A percentile compares a stretch with the other conserved stretches of the same genome.
Evolutionary conservation across 257 asterid genomes (phyloP).

Genomic region (Solanum virginianum): DNA sequence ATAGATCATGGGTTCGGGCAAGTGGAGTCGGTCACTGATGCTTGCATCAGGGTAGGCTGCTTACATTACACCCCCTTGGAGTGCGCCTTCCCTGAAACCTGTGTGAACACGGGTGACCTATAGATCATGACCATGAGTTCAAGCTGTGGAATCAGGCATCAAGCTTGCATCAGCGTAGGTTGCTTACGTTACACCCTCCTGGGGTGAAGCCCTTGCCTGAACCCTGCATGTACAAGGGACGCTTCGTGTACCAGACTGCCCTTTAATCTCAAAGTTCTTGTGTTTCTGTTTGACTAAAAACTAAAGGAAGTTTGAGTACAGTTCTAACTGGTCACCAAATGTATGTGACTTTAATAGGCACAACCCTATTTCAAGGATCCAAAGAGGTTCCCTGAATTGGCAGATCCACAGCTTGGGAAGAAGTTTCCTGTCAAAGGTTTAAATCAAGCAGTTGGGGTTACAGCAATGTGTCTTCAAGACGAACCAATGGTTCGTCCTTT

Average conservation of each 20-base stretch:
- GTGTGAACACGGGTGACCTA: neutral
- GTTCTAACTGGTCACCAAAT: neutral
- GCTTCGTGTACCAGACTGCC: neutral
- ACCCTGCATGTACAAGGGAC: neutral
- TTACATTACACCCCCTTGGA: neutral
- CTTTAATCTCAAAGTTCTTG: neutral
- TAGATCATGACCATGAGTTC: neutral
- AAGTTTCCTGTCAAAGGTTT: slow-evolving; percentile 35
- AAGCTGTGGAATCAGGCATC: neutral
- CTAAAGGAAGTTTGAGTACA: neutral
- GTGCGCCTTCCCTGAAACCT: neutral
- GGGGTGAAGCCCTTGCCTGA: neutral
- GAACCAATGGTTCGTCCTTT: slow-evolving; percentile 65
- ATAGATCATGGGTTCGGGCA: neutral
- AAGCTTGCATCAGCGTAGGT: neutral
- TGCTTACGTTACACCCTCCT: neutral
- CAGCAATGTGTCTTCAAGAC: slow-evolving; percentile 81
- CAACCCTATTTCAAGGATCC: slow-evolving; percentile 54
- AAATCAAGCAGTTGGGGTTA: slow-evolving; percentile 69
- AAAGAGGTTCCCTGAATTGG: slow-evolving; percentile 47
- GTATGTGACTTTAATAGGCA: slow-evolving; percentile 28
- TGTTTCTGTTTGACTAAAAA: neutral
- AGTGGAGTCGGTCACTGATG: neutral
- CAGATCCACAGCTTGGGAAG: slow-evolving; percentile 45
- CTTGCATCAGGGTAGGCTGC: neutral